Evolutionary conservation across 2,329 filamentous ascomycete genomes (phyloP).

Genomic region (Coleophoma cylindrospora): DNA sequence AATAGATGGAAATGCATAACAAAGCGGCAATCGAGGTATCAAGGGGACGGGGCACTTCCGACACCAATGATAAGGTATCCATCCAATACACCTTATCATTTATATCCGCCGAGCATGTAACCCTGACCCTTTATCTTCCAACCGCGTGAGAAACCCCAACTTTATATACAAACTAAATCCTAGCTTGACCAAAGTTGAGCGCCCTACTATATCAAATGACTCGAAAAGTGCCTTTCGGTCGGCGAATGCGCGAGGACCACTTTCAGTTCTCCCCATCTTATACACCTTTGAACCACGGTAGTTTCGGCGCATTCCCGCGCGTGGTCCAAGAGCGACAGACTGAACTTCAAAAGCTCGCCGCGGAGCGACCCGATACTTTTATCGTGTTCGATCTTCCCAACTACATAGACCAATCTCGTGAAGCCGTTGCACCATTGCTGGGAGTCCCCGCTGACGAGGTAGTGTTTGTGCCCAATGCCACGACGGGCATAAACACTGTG

Average conservation of each 20-base stretch:
- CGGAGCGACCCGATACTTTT: slow-evolving; percentile 69
- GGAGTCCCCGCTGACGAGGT: slow-evolving; percentile 59
- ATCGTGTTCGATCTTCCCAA: slow-evolving; percentile 62
- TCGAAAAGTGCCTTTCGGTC: slow-evolving; percentile 16
- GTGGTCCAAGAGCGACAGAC: slow-evolving; percentile 58
- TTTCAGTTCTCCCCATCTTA: slow-evolving; percentile 18
- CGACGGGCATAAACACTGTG: slow-evolving; percentile 70
- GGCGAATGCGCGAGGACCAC: slow-evolving; percentile 14
- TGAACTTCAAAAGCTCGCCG: slow-evolving; percentile 56
- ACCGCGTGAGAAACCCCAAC: slow-evolving; percentile 11
- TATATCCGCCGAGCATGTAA: too few relatives aligned
- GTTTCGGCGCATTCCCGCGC: slow-evolving; percentile 71
- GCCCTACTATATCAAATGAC: slow-evolving; percentile 5
- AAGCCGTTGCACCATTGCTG: slow-evolving; percentile 59
- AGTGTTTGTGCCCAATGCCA: slow-evolving; percentile 79
- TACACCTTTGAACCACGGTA: slow-evolving; percentile 42
- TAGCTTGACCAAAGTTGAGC: neutral
- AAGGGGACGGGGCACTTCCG: too few relatives aligned
- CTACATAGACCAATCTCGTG: slow-evolving; percentile 59
- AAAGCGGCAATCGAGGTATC: too few relatives aligned
- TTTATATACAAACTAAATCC: neutral
- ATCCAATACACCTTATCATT: too few relatives aligned
- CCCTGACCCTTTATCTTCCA: too few relatives aligned
- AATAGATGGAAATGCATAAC: too few relatives aligned
- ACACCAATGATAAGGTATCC: too few relatives aligned